Percentiles rank a stretch among this genome's conserved stretches.
Conservation (phyloP, 2,329 filamentous ascomycete species). For the Fusarium keratoplasticum region DNA sequence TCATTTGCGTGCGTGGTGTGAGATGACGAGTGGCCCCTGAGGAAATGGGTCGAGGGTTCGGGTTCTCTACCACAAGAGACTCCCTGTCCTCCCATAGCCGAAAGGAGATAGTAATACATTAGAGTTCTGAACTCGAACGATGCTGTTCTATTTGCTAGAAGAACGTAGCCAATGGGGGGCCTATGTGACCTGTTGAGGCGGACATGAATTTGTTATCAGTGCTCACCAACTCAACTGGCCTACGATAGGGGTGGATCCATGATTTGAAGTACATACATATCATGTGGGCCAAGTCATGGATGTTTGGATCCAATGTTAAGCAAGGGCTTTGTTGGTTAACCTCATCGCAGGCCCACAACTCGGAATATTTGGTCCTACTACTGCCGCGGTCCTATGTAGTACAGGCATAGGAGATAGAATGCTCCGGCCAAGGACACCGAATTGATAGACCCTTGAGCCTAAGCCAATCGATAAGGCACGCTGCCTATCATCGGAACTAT, state of each 20-base stretch:
- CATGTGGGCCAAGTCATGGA: slow-evolving; percentile 23
- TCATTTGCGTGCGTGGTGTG: background rate
- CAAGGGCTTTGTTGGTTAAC: slow-evolving; percentile 17
- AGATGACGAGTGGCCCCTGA: background rate
- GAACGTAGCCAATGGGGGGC: slow-evolving; percentile 1
- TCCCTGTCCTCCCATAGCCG: background rate
- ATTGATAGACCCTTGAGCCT: background rate
- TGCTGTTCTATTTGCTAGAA: slow-evolving; percentile 10
- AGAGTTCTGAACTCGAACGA: background rate
- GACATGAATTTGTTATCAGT: background rate
- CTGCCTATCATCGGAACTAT: slow-evolving; percentile 3
- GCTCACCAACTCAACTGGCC: background rate
- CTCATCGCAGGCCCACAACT: slow-evolving; percentile 22
- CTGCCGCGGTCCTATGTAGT: background rate
- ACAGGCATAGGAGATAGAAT: background rate
- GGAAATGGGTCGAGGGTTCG: background rate
- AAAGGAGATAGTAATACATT: background rate
- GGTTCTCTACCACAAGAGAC: background rate
- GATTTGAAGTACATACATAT: slow-evolving; percentile 12
- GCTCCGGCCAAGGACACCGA: background rate
- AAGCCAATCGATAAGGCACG: slow-evolving; percentile 24
- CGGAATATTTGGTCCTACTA: background rate
- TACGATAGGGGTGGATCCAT: slow-evolving; percentile 20
- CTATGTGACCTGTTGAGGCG: background rate
- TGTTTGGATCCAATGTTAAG: background rate